Conservation (phyloP, 176 grass and related monocot species). For the Zizania latifolia region DNA sequence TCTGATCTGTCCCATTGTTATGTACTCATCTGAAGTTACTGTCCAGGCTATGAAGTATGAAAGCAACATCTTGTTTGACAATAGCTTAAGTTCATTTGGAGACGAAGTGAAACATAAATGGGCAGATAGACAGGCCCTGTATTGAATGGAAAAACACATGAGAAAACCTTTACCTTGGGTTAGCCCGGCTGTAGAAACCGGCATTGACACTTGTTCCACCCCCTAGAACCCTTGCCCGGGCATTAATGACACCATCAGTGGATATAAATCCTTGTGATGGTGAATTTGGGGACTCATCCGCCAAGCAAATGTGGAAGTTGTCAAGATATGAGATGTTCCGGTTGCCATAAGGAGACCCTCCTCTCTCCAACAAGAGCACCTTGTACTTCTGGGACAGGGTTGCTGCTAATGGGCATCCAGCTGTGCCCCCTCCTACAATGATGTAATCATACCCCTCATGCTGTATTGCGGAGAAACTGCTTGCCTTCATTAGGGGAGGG, state of each 20-base stretch:
- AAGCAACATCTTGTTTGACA: background rate
- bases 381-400: conserved; percentile 74
- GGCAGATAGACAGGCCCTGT: background rate
- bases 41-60: conserved; percentile 3
- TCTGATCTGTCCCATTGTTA: background rate
- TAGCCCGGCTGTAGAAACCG: conserved; percentile 86
- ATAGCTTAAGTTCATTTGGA: background rate
- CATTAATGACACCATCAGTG: conserved; percentile 88
- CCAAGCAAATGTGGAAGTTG: conserved; percentile 85
- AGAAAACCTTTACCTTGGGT: conserved; percentile 45
- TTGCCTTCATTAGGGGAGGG: conserved; percentile 54
- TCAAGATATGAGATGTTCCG: conserved; percentile 73
- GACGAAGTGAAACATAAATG: background rate
- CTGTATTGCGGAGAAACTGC: conserved; percentile 44
- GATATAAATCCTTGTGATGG: conserved; percentile 79
- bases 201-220: conserved; percentile 90
- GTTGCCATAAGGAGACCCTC: conserved; percentile 80
- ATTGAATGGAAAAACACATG: background rate
- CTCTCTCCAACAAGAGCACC: conserved; percentile 79
- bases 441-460: conserved; percentile 71
- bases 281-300: conserved; percentile 50
- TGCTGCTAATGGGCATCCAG: conserved; percentile 77
- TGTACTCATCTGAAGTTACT: background rate
- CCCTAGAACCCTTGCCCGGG: conserved; percentile 69
- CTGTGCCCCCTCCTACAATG: conserved; percentile 75